Conservation (phyloP, 2,329 filamentous ascomycete species). For the Rutstroemia sp. region DNA sequence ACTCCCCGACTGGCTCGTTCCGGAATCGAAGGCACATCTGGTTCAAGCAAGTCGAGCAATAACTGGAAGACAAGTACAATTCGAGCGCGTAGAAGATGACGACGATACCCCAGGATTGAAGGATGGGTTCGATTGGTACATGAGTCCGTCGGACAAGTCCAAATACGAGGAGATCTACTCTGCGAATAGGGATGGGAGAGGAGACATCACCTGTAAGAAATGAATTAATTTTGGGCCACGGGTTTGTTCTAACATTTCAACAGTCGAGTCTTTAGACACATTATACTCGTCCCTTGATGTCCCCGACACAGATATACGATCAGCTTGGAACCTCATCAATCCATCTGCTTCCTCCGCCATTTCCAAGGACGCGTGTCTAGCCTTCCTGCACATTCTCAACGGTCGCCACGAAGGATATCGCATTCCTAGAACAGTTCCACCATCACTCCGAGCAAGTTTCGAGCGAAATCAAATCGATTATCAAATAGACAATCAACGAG, state of each 20-base stretch:
- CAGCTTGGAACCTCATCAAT: slow-evolving; percentile 96
- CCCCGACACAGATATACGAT: slow-evolving; percentile 72
- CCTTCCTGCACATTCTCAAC: slow-evolving; percentile 95
- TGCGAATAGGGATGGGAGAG: slow-evolving; percentile 80
- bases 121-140: slow-evolving; percentile 99
- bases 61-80: slow-evolving; percentile 69
- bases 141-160: slow-evolving; percentile 80
- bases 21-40: slow-evolving; percentile 87
- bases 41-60: slow-evolving; percentile 78
- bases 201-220: slow-evolving; percentile 70
- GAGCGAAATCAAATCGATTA: slow-evolving; percentile 97
- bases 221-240: neutral
- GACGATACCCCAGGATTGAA: slow-evolving; percentile 78
- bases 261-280: slow-evolving; percentile 70
- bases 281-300: slow-evolving; percentile 77
- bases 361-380: slow-evolving; percentile 89
- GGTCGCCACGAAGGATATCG: slow-evolving; percentile 91
- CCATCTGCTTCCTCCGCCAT: slow-evolving; percentile 75
- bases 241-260: slow-evolving; percentile 2
- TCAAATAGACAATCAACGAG: slow-evolving; percentile 70
- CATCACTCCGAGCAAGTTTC: slow-evolving; percentile 84
- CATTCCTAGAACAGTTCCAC: slow-evolving; percentile 84
- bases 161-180: slow-evolving; percentile 98
- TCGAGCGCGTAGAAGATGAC: slow-evolving; percentile 79
- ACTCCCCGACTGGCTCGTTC: slow-evolving; percentile 93